Conservation (phyloP, 371 early-diverging fungal genomes). For the Umbelopsis sp. region DNA sequence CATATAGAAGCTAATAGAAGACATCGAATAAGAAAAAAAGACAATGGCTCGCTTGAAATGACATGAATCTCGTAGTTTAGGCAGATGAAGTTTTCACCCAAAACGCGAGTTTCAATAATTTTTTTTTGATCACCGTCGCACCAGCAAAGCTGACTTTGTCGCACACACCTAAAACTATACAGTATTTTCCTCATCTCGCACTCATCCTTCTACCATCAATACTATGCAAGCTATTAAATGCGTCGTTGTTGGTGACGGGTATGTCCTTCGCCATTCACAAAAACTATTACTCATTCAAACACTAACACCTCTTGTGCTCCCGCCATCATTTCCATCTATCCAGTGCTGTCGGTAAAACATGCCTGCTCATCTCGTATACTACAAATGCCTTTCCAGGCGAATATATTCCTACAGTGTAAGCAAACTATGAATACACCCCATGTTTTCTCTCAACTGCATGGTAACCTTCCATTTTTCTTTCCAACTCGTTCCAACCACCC, state of each 20-base stretch:
- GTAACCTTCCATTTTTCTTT: constrained; percentile 10
- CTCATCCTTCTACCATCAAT: constrained; percentile 21
- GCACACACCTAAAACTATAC: constrained; percentile 18
- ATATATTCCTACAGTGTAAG: constrained; percentile 97
- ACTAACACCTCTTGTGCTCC: neutral
- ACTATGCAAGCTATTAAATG: constrained; percentile 97
- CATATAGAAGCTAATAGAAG: no score
- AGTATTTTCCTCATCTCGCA: constrained; percentile 18
- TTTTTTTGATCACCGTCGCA: constrained; percentile 20
- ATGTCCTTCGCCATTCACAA: constrained; percentile 41
- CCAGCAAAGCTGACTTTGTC: constrained; percentile 16
- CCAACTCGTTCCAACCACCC: neutral
- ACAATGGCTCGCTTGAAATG: neutral
- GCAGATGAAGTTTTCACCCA: neutral
- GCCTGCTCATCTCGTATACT: constrained; percentile 94
- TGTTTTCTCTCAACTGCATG: neutral
- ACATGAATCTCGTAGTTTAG: neutral
- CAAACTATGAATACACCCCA: neutral
- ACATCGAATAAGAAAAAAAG: no score
- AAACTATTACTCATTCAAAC: neutral
- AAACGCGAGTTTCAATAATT: constrained; percentile 11
- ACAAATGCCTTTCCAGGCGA: constrained; percentile 98
- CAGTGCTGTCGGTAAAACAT: constrained; percentile 95
- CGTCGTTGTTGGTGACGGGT: constrained; percentile 98
- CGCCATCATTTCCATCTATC: neutral